Evolutionary conservation across 2,329 filamentous ascomycete species (phyloP), one percentile per base, ranked within the genome.

Genomic region (Sporothrix globosa): DNA sequence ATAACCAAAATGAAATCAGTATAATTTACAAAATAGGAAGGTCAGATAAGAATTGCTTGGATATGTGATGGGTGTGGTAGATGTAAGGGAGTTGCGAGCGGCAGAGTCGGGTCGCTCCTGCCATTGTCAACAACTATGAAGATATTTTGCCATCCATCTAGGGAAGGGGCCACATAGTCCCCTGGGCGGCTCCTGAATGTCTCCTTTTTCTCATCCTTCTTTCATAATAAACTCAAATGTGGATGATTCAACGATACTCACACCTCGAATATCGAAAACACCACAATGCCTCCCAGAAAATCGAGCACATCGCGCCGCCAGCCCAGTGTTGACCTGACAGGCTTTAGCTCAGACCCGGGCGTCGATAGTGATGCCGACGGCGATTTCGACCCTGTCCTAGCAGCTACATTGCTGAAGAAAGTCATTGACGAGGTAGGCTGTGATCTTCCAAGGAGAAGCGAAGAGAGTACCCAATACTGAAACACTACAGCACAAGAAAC

Each of bases 401-500:
- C 72, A 0, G 74, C 74, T 4, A 69, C 70, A 1, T 70, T 72
- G 30, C 67, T 74, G 19, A 73, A 72, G 48, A 61, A 46, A 7
- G 70, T 67, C 63, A 73, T 75, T 53, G 74, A 75, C 21, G 67
- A 21, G 19, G 74, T 74, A 58, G 19, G 69, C 34, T 9, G 34
- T 11, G 1, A 5, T 56, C 5, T 54, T 27, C 10, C 10, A n/a
- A 19, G 17, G n/a, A 44, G 17, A n/a, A 10, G 4, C 21, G 4
- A 34, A 34, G 1, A 46, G n/a, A 11, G 13, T 27, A 11, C 21
- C 19, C 13, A 1, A 13, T 56, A 6, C 54, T 69, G 19, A 69
- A 17, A 6, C 13, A 19, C 1, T 10, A 7, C 54, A 75, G 74
- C 71, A 73, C 72, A 75, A 75, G 66, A 73, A 74, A 48, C 73